Evolutionary conservation across 1,139 yeast species (phyloP).

Genomic region (Blastobotrys raffinosifermentans): DNA sequence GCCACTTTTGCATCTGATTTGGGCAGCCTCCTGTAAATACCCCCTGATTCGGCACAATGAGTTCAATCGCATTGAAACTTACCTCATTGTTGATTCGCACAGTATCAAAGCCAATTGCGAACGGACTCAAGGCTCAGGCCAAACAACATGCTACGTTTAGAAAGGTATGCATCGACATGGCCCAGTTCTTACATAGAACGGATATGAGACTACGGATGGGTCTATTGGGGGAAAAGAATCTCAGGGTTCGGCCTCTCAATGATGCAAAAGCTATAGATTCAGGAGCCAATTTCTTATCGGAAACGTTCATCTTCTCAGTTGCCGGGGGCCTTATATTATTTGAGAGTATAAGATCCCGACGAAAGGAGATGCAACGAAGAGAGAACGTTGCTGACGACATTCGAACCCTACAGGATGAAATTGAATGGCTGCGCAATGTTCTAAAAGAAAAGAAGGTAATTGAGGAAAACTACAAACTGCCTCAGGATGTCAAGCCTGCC

Average conservation of each 20-base stretch:
- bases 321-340: conserved; percentile 76
- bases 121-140: conserved; percentile 66
- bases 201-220: conserved; percentile 61
- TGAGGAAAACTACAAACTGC: conserved; percentile 41
- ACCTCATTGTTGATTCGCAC: conserved; percentile 72
- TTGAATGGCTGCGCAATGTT: conserved; percentile 51
- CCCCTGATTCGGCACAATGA: too few species aligned
- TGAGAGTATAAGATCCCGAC: conserved; percentile 64
- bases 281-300: conserved; percentile 78
- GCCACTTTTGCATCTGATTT: too few species aligned
- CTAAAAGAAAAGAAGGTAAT: conserved; percentile 40
- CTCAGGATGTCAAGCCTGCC: conserved; percentile 43
- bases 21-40: too few species aligned
- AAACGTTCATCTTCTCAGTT: conserved; percentile 65
- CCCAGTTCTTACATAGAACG: conserved; percentile 65
- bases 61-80: conserved; percentile 60
- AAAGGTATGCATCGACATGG: conserved; percentile 57
- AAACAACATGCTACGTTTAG: conserved; percentile 65
- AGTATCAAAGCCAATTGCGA: conserved; percentile 78
- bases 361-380: conserved; percentile 56
- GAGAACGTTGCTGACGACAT: conserved; percentile 68
- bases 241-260: conserved; percentile 67
- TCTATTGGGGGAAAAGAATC: conserved; percentile 52
- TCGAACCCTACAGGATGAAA: conserved; percentile 60
- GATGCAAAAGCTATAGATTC: conserved; percentile 79